phyloP scores from a whole-genome alignment of 2,329 filamentous ascomycete species.

The Neobulgaria alba region DNA sequence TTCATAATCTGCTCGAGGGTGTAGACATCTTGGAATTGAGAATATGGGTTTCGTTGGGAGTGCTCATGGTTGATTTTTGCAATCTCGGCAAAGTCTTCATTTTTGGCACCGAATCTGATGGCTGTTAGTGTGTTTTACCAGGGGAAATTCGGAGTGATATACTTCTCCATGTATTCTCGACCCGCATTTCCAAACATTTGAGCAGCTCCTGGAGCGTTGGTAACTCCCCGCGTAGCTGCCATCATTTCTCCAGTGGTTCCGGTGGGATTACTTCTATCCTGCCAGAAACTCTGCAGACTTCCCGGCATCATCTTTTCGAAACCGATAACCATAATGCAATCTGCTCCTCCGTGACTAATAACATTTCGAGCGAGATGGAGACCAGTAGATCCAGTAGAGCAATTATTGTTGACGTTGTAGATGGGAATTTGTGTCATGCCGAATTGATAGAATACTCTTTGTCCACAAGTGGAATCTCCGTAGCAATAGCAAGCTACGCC shows the following conservation, averaged over 20 bases:
- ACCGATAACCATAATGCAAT: slow-evolving; percentile 84
- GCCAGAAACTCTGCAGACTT: slow-evolving; percentile 74
- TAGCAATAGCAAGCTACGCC: slow-evolving; percentile 98
- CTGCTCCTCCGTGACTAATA: slow-evolving; percentile 70
- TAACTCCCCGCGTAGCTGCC: slow-evolving; percentile 70
- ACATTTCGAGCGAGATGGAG: slow-evolving; percentile 75
- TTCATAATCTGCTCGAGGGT: slow-evolving; percentile 73
- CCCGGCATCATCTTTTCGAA: slow-evolving; percentile 98
- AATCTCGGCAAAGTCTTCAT: slow-evolving; percentile 90
- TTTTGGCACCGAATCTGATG: slow-evolving; percentile 66
- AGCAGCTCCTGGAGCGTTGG: slow-evolving; percentile 75
- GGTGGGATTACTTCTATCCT: slow-evolving; percentile 74
- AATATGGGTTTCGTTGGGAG: slow-evolving; percentile 88
- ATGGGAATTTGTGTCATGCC: slow-evolving; percentile 95
- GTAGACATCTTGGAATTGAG: slow-evolving; percentile 94
- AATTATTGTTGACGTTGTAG: slow-evolving; percentile 99
- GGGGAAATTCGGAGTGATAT: slow-evolving; percentile 23
- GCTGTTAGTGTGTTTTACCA: background rate
- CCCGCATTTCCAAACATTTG: slow-evolving; percentile 97
- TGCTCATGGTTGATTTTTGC: slow-evolving; percentile 88
- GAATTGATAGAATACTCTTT: slow-evolving; percentile 98
- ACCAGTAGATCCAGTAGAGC: slow-evolving; percentile 89
- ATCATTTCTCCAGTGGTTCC: slow-evolving; percentile 70
- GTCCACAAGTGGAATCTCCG: slow-evolving; percentile 88
- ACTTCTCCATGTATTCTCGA: slow-evolving; percentile 90